Evolutionary conservation across 345 rosid species (phyloP), one percentile per base, ranked within the genome.

Genomic region (Corymbia maculata): DNA sequence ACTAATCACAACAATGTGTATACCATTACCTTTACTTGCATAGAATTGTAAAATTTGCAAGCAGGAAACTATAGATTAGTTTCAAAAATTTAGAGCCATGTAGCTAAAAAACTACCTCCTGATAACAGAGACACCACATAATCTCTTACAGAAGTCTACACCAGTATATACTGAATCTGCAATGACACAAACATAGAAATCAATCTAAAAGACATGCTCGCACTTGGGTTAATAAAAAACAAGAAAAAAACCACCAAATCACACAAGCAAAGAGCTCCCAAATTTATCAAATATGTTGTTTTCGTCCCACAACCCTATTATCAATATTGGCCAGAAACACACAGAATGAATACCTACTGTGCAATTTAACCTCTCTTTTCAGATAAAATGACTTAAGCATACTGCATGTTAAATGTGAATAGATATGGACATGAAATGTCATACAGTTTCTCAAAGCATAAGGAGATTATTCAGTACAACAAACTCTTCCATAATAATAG

Each of bases 101-200:
- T 42, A 75, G 49, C 84, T 9, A 75, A 75, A 75, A 42, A 36
- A 19, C 42, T 75, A 75, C 84, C 84, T 75, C 84, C 84, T 75
- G 89, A 98, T 96, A 88, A 98, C 98, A 32, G 99, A 96, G 88
- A 98, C 99, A 88, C 99, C 99, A 79, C 99, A 98, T 89, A 98
- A 91, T 90, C 98, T 94, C 93, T 98, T 98, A 93, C 99, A 98
- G 93, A 98, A 98, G 91, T 98, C 99, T 92, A 96, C 98, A 87
- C 99, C 99, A 88, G 97, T 94, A 92, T 98, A 98, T 28, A 98
- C 99, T 86, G 99, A 95, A 59, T 96, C 99, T 97, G 96, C 86
- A 89, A 8, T 11, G 85, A 75, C 85, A 85, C 84, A 42, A 75
- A 42, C 84, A 75, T 75, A 6, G 84, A 75, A 75, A 75, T 75